phyloP scores from a whole-genome alignment of 495 filamentous ascomycete genomes.

The Diplogelasinospora grovesii region DNA sequence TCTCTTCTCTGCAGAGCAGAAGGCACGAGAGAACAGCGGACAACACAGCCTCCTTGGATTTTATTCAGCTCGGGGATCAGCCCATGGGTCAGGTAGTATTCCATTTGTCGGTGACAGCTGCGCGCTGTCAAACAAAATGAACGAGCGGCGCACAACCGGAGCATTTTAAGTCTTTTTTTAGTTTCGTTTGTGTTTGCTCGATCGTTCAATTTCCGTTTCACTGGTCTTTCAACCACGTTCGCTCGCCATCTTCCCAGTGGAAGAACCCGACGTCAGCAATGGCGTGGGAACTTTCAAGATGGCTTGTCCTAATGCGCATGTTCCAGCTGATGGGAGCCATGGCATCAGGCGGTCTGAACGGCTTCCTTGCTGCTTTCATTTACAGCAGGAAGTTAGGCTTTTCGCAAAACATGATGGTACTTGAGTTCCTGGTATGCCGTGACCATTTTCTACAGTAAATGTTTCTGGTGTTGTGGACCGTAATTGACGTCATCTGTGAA shows the following conservation, averaged over 20 bases:
- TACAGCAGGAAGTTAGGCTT: slow-evolving; percentile 18
- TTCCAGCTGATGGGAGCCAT: slow-evolving; percentile 26
- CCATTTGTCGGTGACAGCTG: too few relatives aligned
- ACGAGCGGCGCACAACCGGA: too few relatives aligned
- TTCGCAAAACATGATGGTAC: slow-evolving; percentile 20
- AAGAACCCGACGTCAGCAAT: slow-evolving; percentile 15
- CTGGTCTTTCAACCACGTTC: too few relatives aligned
- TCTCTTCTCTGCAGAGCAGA: too few relatives aligned
- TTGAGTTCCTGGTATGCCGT: slow-evolving; percentile 33
- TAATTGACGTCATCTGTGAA: slow-evolving; percentile 8
- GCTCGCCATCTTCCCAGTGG: slow-evolving; percentile 9
- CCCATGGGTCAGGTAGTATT: too few relatives aligned
- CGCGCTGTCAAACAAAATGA: too few relatives aligned
- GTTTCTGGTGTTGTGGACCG: background rate
- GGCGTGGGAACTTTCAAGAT: slow-evolving; percentile 26
- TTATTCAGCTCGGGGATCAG: too few relatives aligned
- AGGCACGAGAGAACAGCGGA: too few relatives aligned
- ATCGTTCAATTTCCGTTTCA: too few relatives aligned
- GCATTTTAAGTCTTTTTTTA: too few relatives aligned
- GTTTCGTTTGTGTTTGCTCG: too few relatives aligned
- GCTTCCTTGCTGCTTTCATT: slow-evolving; percentile 29
- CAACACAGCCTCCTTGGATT: too few relatives aligned
- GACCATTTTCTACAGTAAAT: background rate
- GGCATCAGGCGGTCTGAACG: slow-evolving; percentile 25
- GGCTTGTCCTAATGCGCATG: slow-evolving; percentile 26